Evolutionary conservation across 768 basidiomycete genomes (phyloP).

Genomic region (Tricholoma saponaceum): DNA sequence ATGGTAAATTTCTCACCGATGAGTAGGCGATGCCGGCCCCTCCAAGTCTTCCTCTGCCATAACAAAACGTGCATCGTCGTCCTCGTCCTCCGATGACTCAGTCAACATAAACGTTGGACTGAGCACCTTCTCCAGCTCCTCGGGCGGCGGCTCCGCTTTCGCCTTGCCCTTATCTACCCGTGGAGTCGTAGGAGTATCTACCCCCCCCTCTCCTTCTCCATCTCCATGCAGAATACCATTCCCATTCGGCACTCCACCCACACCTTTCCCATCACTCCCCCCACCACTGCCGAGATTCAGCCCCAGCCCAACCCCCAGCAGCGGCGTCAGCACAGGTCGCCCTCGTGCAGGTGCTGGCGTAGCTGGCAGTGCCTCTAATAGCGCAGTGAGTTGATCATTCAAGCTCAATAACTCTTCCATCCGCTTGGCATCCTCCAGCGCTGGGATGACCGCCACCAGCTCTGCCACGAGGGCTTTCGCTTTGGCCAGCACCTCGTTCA

Average conservation of each 20-base stretch:
- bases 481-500: constrained; percentile 37
- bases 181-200: constrained; percentile 48
- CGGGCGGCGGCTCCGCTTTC: constrained; percentile 63
- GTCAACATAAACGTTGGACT: constrained; percentile 54
- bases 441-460: constrained; percentile 50
- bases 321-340: constrained; percentile 31
- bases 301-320: constrained; percentile 43
- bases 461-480: constrained; percentile 50
- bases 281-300: constrained; percentile 8
- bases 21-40: constrained; percentile 33
- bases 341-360: constrained; percentile 9
- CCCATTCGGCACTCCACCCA: constrained; percentile 8
- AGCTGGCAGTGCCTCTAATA: constrained; percentile 47
- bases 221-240: constrained; percentile 4
- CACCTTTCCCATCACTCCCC: neutral
- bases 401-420: constrained; percentile 66
- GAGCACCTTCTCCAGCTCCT: constrained; percentile 66
- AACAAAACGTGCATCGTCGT: constrained; percentile 42
- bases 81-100: constrained; percentile 43
- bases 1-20: constrained; percentile 40
- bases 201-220: constrained; percentile 22
- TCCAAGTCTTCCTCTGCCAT: constrained; percentile 30
- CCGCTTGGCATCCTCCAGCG: constrained; percentile 51
- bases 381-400: constrained; percentile 64
- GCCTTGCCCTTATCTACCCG: constrained; percentile 78